These are phyloP conservation scores for Ganoderma sinense DNA, from an alignment of 1,284 basidiomycete genomes.

Conservation along the genomic window DNA sequence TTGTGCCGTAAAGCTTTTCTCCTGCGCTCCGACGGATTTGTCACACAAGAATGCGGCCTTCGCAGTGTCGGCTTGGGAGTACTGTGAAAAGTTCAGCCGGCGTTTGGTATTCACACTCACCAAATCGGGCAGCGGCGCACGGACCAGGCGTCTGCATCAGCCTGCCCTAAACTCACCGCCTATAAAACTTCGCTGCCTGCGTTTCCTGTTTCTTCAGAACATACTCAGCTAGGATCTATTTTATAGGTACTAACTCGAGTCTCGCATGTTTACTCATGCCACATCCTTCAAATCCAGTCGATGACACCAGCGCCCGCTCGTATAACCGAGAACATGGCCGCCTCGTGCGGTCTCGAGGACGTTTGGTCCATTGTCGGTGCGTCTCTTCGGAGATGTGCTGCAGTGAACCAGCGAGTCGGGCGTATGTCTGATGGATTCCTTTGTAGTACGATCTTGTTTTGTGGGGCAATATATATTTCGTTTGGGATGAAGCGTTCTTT, in stretches of 20 bases:
- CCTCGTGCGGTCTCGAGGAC: constrained; percentile 26
- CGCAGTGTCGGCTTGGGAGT: not conserved
- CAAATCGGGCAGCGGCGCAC: constrained; percentile 15
- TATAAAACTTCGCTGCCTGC: constrained; percentile 48
- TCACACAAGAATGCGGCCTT: not conserved
- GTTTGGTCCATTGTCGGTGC: constrained; percentile 37
- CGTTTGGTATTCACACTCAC: not conserved
- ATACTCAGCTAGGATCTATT: constrained; percentile 92
- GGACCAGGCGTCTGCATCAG: constrained; percentile 20
- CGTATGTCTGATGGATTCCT: constrained; percentile 80
- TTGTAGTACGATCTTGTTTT: not conserved
- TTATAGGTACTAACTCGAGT: constrained; percentile 90
- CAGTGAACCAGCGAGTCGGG: constrained; percentile 64
- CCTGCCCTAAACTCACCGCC: constrained; percentile 38
- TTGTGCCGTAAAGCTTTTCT: not conserved
- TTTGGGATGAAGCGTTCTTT: too few relatives aligned
- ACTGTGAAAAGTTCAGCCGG: not conserved
- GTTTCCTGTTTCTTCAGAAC: constrained; percentile 73
- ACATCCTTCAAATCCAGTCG: constrained; percentile 82
- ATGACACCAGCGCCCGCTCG: constrained; percentile 78
- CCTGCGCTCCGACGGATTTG: not conserved
- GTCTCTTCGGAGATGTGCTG: constrained; percentile 48
- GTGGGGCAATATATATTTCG: not conserved
- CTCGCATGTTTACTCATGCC: constrained; percentile 89
- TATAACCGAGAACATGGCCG: constrained; percentile 59